Percentiles rank a stretch among this genome's conserved stretches.
phyloP scores from a whole-genome alignment of 1,139 yeast species.

The Diutina siamensis region DNA sequence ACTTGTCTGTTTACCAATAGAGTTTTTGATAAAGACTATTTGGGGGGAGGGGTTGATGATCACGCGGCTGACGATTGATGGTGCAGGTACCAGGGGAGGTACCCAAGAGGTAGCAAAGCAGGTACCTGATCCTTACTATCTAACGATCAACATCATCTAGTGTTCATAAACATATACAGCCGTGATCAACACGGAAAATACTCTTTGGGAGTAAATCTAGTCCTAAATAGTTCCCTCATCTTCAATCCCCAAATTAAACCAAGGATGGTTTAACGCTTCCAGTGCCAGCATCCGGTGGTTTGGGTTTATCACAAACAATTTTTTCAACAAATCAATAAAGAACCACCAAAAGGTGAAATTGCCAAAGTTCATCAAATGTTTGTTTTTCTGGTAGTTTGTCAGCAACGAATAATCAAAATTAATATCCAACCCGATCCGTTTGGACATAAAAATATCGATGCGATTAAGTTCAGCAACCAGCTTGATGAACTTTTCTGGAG shows the following conservation, averaged over 20 bases:
- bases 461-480: constrained; percentile 42
- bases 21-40: too few relatives aligned
- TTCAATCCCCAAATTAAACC: constrained; percentile 66
- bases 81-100: too few relatives aligned
- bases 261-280: constrained; percentile 64
- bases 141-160: too few relatives aligned
- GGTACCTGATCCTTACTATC: too few relatives aligned
- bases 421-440: constrained; percentile 28
- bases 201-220: too few relatives aligned
- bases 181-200: neutral
- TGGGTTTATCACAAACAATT: constrained; percentile 55
- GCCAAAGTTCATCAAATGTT: constrained; percentile 29
- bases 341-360: constrained; percentile 69
- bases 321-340: constrained; percentile 54
- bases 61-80: too few relatives aligned
- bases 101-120: too few relatives aligned
- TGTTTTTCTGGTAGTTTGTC: constrained; percentile 30
- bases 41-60: too few relatives aligned
- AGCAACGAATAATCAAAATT: constrained; percentile 30
- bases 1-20: too few relatives aligned
- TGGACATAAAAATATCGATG: constrained; percentile 37
- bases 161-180: neutral
- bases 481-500: constrained; percentile 36
- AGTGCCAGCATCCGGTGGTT: constrained; percentile 49
- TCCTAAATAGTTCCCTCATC: constrained; percentile 55